Percentiles rank a stretch among this genome's conserved stretches.
Conservation (phyloP, 2,329 filamentous ascomycete genomes). For the Talaromyces marneffei region DNA sequence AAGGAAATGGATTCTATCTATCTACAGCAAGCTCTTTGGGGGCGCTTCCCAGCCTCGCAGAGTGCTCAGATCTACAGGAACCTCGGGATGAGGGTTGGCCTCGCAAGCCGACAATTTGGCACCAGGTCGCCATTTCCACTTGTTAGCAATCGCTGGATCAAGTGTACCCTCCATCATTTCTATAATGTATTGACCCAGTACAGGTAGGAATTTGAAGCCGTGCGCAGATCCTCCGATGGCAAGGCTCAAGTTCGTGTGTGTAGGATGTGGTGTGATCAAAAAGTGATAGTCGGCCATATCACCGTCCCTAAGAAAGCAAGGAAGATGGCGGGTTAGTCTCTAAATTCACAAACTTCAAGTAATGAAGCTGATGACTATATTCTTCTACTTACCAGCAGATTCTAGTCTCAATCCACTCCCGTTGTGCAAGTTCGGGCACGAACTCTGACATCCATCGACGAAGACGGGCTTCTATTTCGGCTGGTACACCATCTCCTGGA, state of each 20-base stretch:
- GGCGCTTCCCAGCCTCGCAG: background rate
- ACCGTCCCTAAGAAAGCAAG: conserved; percentile 28
- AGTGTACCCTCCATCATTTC: conserved; percentile 38
- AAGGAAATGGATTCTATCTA: background rate
- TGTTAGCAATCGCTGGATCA: background rate
- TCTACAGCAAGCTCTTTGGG: background rate
- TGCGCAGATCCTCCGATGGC: conserved; percentile 19
- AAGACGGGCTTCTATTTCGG: conserved; percentile 41
- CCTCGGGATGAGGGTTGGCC: background rate
- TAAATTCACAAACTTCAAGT: no score
- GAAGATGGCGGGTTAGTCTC: background rate
- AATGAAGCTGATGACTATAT: no score
- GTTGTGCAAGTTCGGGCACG: conserved; percentile 48
- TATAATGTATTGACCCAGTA: conserved; percentile 1
- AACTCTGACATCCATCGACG: conserved; percentile 47
- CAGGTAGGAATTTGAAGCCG: conserved; percentile 4
- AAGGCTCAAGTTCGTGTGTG: background rate
- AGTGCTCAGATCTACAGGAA: background rate
- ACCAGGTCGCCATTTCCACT: background rate
- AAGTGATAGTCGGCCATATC: conserved; percentile 53
- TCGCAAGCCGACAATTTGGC: background rate
- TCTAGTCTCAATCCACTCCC: conserved; percentile 44
- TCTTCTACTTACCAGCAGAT: conserved; percentile 48
- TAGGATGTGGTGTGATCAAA: conserved; percentile 44
- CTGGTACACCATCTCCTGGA: conserved; percentile 42